These are phyloP conservation scores for Clarireedia homoeocarpa DNA, from an alignment of 2,329 filamentous ascomycete genomes.

Conservation along the genomic window DNA sequence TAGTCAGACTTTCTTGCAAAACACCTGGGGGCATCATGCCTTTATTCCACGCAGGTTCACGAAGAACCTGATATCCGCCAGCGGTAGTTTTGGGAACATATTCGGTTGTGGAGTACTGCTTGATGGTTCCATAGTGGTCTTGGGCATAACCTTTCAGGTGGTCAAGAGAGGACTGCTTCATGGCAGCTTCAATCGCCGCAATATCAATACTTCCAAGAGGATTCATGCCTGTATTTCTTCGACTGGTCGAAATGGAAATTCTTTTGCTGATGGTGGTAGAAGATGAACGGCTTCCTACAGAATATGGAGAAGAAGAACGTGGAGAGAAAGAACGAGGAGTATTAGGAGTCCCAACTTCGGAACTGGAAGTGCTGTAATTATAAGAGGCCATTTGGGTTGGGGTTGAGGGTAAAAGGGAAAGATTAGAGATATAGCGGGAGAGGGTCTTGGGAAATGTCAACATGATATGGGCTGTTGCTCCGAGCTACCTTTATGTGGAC, in stretches of 20 bases:
- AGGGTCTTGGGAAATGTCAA: conserved; percentile 7
- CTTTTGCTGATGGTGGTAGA: conserved; percentile 24
- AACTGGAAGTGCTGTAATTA: conserved; percentile 20
- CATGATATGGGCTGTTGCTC: conserved; percentile 17
- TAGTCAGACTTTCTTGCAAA: neutral
- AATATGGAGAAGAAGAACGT: conserved; percentile 24
- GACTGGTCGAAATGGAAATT: conserved; percentile 23
- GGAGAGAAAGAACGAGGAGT: conserved; percentile 19
- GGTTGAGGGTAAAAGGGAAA: neutral
- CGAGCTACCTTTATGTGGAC: conserved; percentile 15
- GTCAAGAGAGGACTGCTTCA: conserved; percentile 54
- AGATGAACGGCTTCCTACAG: conserved; percentile 23
- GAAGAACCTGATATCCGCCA: conserved; percentile 52
- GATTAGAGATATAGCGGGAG: conserved; percentile 4
- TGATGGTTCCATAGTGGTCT: conserved; percentile 46
- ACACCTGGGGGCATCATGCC: conserved; percentile 33
- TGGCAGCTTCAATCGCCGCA: conserved; percentile 47
- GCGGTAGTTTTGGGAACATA: conserved; percentile 45
- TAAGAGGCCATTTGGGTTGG: conserved; percentile 23
- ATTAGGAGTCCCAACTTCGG: conserved; percentile 15
- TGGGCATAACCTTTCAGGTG: conserved; percentile 53
- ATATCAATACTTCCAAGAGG: conserved; percentile 39
- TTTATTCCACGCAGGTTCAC: conserved; percentile 59
- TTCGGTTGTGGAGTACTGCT: conserved; percentile 45
- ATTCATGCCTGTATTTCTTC: conserved; percentile 22